phyloP scores from a whole-genome alignment of 2,329 filamentous ascomycete species.

The Exophiala spinifera region DNA sequence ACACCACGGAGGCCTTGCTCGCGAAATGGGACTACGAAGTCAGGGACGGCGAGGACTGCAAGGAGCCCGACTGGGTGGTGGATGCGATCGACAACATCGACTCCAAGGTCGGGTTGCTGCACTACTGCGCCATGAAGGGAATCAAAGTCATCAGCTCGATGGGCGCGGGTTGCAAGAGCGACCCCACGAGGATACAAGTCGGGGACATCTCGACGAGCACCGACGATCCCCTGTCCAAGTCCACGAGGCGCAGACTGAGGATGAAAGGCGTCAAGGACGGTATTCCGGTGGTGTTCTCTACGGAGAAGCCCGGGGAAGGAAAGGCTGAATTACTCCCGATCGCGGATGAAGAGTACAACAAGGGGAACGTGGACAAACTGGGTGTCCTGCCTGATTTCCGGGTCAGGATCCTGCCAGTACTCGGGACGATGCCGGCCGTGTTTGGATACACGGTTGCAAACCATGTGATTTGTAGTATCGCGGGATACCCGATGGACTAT shows the following conservation, averaged over 20 bases:
- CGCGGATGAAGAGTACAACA: conserved; percentile 80
- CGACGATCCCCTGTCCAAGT: conserved; percentile 83
- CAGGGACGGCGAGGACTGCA: conserved; percentile 46
- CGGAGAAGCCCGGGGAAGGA: conserved; percentile 82
- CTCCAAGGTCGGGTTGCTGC: conserved; percentile 85
- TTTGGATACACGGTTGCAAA: conserved; percentile 92
- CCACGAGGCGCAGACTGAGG: conserved; percentile 76
- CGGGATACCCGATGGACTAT: conserved; percentile 75
- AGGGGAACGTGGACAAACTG: conserved; percentile 80
- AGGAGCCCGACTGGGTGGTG: conserved; percentile 77
- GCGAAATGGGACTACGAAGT: conserved; percentile 58
- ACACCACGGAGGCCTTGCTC: conserved; percentile 65
- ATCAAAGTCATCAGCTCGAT: conserved; percentile 89
- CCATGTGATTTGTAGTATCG: conserved; percentile 79
- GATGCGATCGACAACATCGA: conserved; percentile 99
- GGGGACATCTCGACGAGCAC: conserved; percentile 86
- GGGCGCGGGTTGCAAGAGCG: conserved; percentile 93
- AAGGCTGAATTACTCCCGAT: conserved; percentile 88
- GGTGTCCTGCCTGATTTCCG: conserved; percentile 89
- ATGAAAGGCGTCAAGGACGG: conserved; percentile 73
- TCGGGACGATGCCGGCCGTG: conserved; percentile 95
- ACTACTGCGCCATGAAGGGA: conserved; percentile 76
- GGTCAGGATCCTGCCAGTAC: conserved; percentile 87
- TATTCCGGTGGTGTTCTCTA: conserved; percentile 89
- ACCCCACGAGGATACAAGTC: conserved; percentile 77